These are phyloP conservation scores for Candida tallmaniae DNA, from an alignment of 805 yeast genomes.

Conservation along the genomic window DNA sequence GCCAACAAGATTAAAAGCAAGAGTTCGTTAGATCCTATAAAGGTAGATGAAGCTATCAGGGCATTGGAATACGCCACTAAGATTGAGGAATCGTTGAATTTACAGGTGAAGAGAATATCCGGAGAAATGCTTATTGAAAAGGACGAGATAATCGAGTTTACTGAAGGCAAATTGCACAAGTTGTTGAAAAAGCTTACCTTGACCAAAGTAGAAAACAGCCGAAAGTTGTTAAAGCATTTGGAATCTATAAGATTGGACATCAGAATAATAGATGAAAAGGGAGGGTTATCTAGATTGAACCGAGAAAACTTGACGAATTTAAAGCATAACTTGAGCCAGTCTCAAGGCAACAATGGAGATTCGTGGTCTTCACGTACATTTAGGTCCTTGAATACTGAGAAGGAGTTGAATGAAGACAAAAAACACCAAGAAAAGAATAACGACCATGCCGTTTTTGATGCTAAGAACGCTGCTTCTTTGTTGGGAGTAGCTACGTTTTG, in stretches of 20 bases:
- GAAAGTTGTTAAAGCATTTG: constrained; percentile 70
- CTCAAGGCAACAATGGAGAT: constrained; percentile 39
- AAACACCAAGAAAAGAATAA: constrained; percentile 24
- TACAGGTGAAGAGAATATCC: constrained; percentile 76
- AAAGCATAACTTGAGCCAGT: constrained; percentile 39
- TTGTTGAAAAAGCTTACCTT: constrained; percentile 58
- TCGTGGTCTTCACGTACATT: constrained; percentile 42
- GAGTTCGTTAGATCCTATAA: constrained; percentile 75
- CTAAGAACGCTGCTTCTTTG: constrained; percentile 76
- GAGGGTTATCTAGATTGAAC: constrained; percentile 82
- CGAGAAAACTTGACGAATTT: constrained; percentile 54
- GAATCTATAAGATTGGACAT: constrained; percentile 70
- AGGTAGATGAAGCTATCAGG: constrained; percentile 85
- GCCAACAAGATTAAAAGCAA: constrained; percentile 70
- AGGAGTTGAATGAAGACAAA: constrained; percentile 13
- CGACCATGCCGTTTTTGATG: constrained; percentile 47
- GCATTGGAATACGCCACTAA: constrained; percentile 74
- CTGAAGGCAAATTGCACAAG: constrained; percentile 52
- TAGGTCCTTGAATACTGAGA: constrained; percentile 26
- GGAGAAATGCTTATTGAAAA: constrained; percentile 80
- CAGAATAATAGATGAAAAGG: constrained; percentile 66
- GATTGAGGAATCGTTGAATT: constrained; percentile 69
- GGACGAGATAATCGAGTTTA: constrained; percentile 50
- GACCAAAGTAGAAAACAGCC: constrained; percentile 78
- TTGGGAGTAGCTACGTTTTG: constrained; percentile 73